Percentiles rank a stretch among this genome's conserved stretches.
phyloP scores from a whole-genome alignment of 1,284 basidiomycete genomes.

The Boletus smithii region DNA sequence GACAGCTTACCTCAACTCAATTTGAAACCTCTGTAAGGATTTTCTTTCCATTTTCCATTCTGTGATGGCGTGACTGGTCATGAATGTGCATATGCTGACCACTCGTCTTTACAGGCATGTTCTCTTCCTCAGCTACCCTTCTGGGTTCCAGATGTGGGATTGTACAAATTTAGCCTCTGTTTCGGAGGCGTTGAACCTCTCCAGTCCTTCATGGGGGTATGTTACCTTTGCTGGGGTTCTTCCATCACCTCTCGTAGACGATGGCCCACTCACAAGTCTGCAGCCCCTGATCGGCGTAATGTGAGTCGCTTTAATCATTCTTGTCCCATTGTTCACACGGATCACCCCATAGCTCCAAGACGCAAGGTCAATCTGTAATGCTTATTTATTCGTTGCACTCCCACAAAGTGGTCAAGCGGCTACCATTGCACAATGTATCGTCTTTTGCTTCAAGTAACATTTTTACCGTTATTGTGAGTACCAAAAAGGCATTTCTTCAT shows the following conservation, averaged over 20 bases:
- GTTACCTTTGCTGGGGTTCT: conserved; percentile 47
- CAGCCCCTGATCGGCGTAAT: conserved; percentile 56
- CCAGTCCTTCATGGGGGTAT: conserved; percentile 32
- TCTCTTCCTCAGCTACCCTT: conserved; percentile 56
- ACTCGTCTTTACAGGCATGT: conserved; percentile 41
- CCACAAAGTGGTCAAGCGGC: conserved; percentile 52
- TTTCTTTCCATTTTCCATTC: too few species aligned
- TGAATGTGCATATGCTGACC: conserved; percentile 10
- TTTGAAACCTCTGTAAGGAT: conserved; percentile 21
- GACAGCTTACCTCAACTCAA: conserved; percentile 22
- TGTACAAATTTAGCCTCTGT: conserved; percentile 55
- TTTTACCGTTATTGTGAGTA: conserved; percentile 59
- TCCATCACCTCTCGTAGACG: conserved; percentile 32
- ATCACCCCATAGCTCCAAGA: conserved; percentile 23
- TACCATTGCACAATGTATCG: conserved; percentile 43
- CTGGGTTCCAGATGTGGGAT: conserved; percentile 69
- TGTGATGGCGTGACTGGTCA: neutral
- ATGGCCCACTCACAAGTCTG: conserved; percentile 34
- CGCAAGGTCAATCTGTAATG: conserved; percentile 35
- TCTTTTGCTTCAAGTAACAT: conserved; percentile 49
- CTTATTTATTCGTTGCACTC: conserved; percentile 60
- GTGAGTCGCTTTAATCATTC: conserved; percentile 39
- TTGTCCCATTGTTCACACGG: neutral
- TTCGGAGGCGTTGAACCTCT: conserved; percentile 33
- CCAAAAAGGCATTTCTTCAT: neutral